Evolutionary conservation across 1,284 basidiomycete species (phyloP), one percentile per base, ranked within the genome.

Genomic region (Puccinia sorghi): DNA sequence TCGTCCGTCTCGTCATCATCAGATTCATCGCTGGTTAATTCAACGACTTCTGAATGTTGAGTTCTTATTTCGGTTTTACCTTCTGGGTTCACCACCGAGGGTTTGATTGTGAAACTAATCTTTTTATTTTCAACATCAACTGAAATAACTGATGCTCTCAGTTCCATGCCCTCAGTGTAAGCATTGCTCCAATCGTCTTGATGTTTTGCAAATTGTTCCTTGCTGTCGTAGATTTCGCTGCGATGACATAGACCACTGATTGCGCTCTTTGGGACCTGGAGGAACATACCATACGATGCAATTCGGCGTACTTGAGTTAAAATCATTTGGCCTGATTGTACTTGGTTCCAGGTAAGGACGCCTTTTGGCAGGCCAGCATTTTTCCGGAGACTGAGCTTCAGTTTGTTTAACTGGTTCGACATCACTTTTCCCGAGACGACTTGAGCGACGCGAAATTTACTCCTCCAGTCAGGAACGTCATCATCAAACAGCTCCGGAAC

Each of bases 211-310:
- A 92, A 83, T 96, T 93, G 87, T 91, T 94, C 80, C 43, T 25
- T 27, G 75, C n/a, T 3, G 72, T 80, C 87, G 72, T 83, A 91
- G 92, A 87, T 97, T 89, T 25, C 92, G 93, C 85, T 94, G 22
- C 25, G 94, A 86, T 99, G 97, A 84, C 96, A 98, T 12, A 99
- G 87, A 6, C 97, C 97, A 78, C 88, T 91, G 69, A 98, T 86
- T 82, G 91, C 91, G 0, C 92, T 91, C 17, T 89, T 91, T 12
- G 92, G 89, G 57, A 98, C 90, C 84, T 91, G 89, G 73, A 99
- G 89, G 86, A 99, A 98, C 52, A 97, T 87, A 20, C 97, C 97
- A 83, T 93, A 99, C 50, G 90, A 88, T 84, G 94, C 92, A 12
- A 95, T 88, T 52, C 82, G 83, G 74, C 84, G 83, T 59, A 86